These are phyloP conservation scores for Rauvolfia tetraphylla DNA, from an alignment of 257 asterid genomes.

Conservation along the genomic window DNA sequence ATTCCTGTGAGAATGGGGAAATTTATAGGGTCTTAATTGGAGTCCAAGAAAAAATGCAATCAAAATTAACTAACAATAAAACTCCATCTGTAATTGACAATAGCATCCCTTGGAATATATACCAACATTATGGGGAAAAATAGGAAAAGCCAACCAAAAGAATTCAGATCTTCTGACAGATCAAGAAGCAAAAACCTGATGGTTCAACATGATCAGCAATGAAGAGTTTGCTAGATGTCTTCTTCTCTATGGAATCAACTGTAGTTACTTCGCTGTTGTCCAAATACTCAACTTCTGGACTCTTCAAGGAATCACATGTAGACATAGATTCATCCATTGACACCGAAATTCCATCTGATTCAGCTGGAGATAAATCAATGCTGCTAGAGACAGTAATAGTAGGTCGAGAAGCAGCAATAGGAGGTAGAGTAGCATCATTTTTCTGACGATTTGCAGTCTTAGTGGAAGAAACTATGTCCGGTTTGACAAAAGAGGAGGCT, in stretches of 20 bases:
- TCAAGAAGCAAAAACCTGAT: conserved; percentile 43
- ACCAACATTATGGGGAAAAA: neutral
- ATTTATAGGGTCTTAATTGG: neutral
- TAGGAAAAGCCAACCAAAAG: too few relatives aligned
- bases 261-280: conserved; percentile 52
- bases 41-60: too few relatives aligned
- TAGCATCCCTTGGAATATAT: neutral
- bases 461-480: conserved; percentile 28
- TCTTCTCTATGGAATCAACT: conserved; percentile 62
- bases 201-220: conserved; percentile 50
- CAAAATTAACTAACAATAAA: neutral
- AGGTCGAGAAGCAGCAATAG: conserved; percentile 17
- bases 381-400: conserved; percentile 23
- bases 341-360: conserved; percentile 51
- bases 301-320: conserved; percentile 71
- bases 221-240: conserved; percentile 54
- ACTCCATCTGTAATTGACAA: neutral
- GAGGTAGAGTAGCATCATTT: conserved; percentile 30
- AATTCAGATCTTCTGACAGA: neutral
- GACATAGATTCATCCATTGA: conserved; percentile 93
- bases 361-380: conserved; percentile 41
- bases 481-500: conserved; percentile 40
- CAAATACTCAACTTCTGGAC: conserved; percentile 85
- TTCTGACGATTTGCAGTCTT: conserved; percentile 33
- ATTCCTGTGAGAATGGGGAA: conserved; percentile 36